These are phyloP conservation scores for Solanum raphanifolium DNA, from an alignment of 257 asterid genomes.

Conservation along the genomic window DNA sequence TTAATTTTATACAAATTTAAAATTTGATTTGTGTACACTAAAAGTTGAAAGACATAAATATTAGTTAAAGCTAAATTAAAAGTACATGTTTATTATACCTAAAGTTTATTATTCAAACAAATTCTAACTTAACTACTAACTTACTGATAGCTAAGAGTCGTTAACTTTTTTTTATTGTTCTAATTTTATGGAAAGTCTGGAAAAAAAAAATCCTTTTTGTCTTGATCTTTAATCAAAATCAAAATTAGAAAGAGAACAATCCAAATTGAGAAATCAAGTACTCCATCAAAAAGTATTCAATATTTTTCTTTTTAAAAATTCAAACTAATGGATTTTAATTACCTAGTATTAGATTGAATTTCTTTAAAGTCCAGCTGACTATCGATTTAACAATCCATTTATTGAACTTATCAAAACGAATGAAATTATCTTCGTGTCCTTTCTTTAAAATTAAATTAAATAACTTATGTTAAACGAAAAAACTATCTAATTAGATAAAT, in stretches of 20 bases:
- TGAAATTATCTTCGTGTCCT: neutral
- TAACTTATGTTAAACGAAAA: neutral
- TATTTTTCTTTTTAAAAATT: too few species aligned
- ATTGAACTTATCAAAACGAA: too few species aligned
- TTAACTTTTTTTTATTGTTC: neutral
- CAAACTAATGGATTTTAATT: too few species aligned
- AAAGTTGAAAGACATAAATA: neutral
- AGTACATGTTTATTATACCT: neutral
- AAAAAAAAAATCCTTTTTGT: neutral
- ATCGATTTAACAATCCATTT: too few species aligned
- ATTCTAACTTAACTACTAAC: neutral
- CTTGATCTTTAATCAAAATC: neutral
- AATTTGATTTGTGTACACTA: neutral
- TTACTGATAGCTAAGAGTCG: neutral
- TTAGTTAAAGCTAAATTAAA: neutral
- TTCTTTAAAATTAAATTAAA: too few species aligned
- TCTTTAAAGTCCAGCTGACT: neutral
- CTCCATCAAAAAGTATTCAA: neutral
- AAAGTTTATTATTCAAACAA: neutral
- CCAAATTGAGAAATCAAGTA: neutral
- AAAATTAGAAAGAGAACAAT: neutral
- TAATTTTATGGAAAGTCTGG: neutral
- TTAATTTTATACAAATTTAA: neutral
- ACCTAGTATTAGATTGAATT: too few species aligned
- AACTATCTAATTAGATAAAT: too few species aligned